Evolutionary conservation across 805 yeast species (phyloP).

Genomic region (Ogataea methanolica): DNA sequence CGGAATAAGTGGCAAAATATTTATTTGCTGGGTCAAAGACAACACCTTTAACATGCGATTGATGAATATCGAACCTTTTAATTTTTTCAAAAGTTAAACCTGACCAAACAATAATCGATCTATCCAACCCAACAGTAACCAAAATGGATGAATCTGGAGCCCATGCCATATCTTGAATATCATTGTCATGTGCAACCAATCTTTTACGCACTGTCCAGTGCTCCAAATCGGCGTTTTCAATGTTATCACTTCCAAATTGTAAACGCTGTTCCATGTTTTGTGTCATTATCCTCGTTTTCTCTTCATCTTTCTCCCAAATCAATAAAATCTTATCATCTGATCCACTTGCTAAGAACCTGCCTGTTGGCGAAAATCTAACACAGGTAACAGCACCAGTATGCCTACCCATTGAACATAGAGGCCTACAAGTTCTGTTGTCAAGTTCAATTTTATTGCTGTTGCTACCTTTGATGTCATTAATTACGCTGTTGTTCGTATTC

Average conservation of each 20-base stretch:
- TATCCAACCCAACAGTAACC: conserved; percentile 91
- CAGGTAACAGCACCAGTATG: conserved; percentile 97
- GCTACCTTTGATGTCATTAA: not conserved
- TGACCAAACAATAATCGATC: conserved; percentile 90
- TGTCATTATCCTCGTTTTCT: conserved; percentile 38
- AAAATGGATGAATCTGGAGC: conserved; percentile 88
- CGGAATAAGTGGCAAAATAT: conserved; percentile 95
- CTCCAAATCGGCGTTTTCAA: conserved; percentile 67
- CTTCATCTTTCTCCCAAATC: conserved; percentile 91
- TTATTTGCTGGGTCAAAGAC: conserved; percentile 98
- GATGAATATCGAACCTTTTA: conserved; percentile 87
- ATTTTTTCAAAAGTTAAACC: conserved; percentile 88
- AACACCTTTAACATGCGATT: conserved; percentile 92
- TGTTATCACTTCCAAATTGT: conserved; percentile 30
- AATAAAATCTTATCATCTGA: conserved; percentile 90
- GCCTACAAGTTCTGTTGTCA: conserved; percentile 39
- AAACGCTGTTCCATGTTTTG: conserved; percentile 24
- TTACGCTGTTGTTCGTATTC: not conserved
- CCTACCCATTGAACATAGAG: conserved; percentile 86
- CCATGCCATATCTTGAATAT: conserved; percentile 97
- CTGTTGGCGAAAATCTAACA: conserved; percentile 88
- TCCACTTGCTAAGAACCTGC: conserved; percentile 87
- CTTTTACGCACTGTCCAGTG: conserved; percentile 94
- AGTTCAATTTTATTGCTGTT: conserved; percentile 9
- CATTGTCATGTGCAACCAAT: conserved; percentile 95